Base-by-base conservation (phyloP, 2,329 filamentous ascomycete species). In the Phaeomoniella chlamydospora region DNA sequence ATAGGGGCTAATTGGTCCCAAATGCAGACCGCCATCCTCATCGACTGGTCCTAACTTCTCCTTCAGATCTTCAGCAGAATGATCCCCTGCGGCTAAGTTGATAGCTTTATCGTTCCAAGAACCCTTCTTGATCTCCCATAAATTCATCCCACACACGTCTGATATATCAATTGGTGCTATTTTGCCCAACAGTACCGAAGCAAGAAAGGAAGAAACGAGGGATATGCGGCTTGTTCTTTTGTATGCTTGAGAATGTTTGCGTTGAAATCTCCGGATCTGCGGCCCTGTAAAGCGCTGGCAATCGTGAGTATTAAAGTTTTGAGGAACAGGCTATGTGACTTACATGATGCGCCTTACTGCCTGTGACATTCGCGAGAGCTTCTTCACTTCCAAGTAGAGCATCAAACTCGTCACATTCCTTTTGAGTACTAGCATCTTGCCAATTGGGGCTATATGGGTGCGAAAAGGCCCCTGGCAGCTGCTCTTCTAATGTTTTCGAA, bases 261-360 rank as follows among this genome's bases (percentile, higher is more conserved):
- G 72, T 45, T 80, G 78, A 55, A 94, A 86, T 10, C 87, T 75
- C 58, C 94, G 73, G 49, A 98, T 96, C 58, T 98, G 90, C 3
- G 85, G 82, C n/a, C 90, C 90, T 16, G 88, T 96, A 64, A 98
- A 98, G 42, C 90, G 80, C 81, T 87, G 46, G n/a, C n/a, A n/a
- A n/a, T n/a, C n/a, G n/a, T n/a, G n/a, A n/a, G n/a, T n/a, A n/a
- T n/a, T 37, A 22, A 34, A n/a, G n/a, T n/a, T n/a, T n/a, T n/a
- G n/a, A n/a, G n/a, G n/a, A n/a, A n/a, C n/a, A n/a, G n/a, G n/a
- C n/a, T n/a, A n/a, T n/a, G n/a, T n/a, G 17, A 59, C 77, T 56
- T 67, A 88, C 83, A 63, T 96, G 90, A 61, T 98, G 90, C 3
- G 90, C 90, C 45, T 86, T 80, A 54, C 88, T 94, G 18, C 90